Percentiles rank a stretch among this genome's conserved stretches.
These are phyloP conservation scores for Dianthus caryophyllus DNA, from an alignment of 148 eudicot genomes.

Conservation along the genomic window DNA sequence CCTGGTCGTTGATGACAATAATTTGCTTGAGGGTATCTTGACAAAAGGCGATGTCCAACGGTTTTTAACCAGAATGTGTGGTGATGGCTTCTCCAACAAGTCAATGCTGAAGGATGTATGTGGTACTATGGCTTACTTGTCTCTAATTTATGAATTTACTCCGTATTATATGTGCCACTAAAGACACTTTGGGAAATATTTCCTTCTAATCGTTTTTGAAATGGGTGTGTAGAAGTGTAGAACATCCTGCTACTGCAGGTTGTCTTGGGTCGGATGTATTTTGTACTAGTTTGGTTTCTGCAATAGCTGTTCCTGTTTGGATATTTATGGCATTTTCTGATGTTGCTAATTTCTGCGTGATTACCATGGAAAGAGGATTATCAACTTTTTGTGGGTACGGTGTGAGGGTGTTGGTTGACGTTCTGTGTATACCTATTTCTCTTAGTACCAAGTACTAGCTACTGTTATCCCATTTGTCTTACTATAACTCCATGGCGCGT, in stretches of 20 bases:
- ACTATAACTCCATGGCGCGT: background rate
- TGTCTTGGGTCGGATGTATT: background rate
- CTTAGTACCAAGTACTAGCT: background rate
- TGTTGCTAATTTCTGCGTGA: background rate
- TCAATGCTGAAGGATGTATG: constrained; percentile 58
- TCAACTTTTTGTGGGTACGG: background rate
- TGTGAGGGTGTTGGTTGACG: background rate
- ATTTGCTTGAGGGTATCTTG: constrained; percentile 79
- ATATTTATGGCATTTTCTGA: background rate
- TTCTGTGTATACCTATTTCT: background rate
- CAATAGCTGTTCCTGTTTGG: background rate
- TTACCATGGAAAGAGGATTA: background rate
- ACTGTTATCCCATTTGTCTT: background rate
- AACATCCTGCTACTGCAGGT: background rate
- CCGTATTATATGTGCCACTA: background rate
- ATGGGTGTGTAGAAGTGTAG: background rate
- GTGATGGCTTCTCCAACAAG: constrained; percentile 38
- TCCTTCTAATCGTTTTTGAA: background rate
- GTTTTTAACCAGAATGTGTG: constrained; percentile 38
- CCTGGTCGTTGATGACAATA: constrained; percentile 71
- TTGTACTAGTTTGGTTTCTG: background rate
- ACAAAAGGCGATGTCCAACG: constrained; percentile 77
- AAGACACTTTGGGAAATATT: background rate
- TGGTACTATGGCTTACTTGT: constrained; percentile 18
- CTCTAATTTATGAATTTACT: constrained; percentile 1